These are phyloP conservation scores for Baudoinia panamericana DNA, from an alignment of 495 filamentous ascomycete species.

Conservation along the genomic window DNA sequence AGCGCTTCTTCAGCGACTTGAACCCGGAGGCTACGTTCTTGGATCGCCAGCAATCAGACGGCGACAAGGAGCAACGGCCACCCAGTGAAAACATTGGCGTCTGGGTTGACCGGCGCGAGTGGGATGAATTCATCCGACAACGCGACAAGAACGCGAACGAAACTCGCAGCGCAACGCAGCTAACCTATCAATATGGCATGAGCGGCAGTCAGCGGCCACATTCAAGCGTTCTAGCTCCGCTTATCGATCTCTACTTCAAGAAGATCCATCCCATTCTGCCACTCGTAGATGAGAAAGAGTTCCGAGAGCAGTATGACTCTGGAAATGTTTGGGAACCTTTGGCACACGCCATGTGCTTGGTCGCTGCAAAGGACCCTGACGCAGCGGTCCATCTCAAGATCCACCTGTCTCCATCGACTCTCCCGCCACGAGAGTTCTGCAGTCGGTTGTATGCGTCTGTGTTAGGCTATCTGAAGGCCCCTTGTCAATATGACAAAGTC, in stretches of 20 bases:
- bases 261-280: slow-evolving; percentile 29
- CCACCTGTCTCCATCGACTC: slow-evolving; percentile 12
- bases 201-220: slow-evolving; percentile 8
- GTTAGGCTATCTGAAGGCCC: slow-evolving; percentile 23
- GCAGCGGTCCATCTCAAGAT: slow-evolving; percentile 23
- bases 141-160: background rate
- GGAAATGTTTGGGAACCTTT: slow-evolving; percentile 21
- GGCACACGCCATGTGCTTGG: slow-evolving; percentile 29
- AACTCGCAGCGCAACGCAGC: background rate
- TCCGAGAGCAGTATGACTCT: slow-evolving; percentile 16
- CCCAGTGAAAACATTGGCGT: slow-evolving; percentile 28
- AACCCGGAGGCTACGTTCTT: slow-evolving; percentile 42
- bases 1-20: slow-evolving; percentile 38
- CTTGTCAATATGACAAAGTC: slow-evolving; percentile 25
- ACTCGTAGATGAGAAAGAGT: slow-evolving; percentile 24
- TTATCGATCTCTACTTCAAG: slow-evolving; percentile 27
- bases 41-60: background rate
- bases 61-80: slow-evolving; percentile 29
- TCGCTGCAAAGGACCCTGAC: slow-evolving; percentile 26
- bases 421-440: slow-evolving; percentile 28
- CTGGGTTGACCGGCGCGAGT: slow-evolving; percentile 30
- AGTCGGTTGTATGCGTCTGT: slow-evolving; percentile 23
- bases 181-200: background rate
- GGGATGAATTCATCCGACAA: slow-evolving; percentile 5
- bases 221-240: slow-evolving; percentile 17